These are phyloP conservation scores for Ascochyta fabae DNA, from an alignment of 2,329 filamentous ascomycete species.

Conservation along the genomic window DNA sequence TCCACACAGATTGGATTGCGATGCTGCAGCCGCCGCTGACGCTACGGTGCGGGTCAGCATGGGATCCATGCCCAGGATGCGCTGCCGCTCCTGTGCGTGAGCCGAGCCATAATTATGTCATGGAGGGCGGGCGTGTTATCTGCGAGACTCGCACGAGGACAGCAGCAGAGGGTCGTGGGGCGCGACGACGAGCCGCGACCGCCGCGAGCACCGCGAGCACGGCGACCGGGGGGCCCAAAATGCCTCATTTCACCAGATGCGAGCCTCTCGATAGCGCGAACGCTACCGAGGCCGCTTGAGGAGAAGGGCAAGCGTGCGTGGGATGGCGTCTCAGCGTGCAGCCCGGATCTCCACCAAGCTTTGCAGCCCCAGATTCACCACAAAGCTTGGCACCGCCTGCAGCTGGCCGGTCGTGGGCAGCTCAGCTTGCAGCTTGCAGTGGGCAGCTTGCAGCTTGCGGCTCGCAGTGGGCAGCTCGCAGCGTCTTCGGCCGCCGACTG, in stretches of 20 bases:
- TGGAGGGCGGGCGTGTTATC: conserved; percentile 15
- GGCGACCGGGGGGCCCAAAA: conserved; percentile 6
- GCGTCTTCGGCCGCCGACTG: conserved; percentile 12
- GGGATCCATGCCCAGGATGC: conserved; percentile 9
- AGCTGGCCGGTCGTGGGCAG: too few species aligned
- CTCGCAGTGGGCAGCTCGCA: neutral
- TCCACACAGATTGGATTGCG: conserved; percentile 13
- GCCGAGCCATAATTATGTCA: conserved; percentile 19
- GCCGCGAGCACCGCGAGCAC: neutral
- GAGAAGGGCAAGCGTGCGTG: conserved; percentile 14
- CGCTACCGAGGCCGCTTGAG: conserved; percentile 14
- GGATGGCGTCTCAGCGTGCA: conserved; percentile 15
- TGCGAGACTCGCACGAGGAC: conserved; percentile 17
- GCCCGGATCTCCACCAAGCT: conserved; percentile 17
- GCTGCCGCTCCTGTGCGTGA: conserved; percentile 6
- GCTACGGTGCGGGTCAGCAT: conserved; percentile 16
- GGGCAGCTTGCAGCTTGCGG: too few species aligned
- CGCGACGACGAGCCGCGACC: conserved; percentile 12
- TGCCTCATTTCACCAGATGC: conserved; percentile 19
- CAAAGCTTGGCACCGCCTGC: conserved; percentile 5
- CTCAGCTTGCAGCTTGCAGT: too few species aligned
- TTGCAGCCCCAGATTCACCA: conserved; percentile 11
- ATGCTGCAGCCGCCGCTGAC: conserved; percentile 20
- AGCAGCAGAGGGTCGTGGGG: conserved; percentile 8
- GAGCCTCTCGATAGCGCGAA: conserved; percentile 17